Percentiles rank a stretch among this genome's conserved stretches.
phyloP scores from a whole-genome alignment of 2,329 filamentous ascomycete species.

The Aureobasidium sp. region DNA sequence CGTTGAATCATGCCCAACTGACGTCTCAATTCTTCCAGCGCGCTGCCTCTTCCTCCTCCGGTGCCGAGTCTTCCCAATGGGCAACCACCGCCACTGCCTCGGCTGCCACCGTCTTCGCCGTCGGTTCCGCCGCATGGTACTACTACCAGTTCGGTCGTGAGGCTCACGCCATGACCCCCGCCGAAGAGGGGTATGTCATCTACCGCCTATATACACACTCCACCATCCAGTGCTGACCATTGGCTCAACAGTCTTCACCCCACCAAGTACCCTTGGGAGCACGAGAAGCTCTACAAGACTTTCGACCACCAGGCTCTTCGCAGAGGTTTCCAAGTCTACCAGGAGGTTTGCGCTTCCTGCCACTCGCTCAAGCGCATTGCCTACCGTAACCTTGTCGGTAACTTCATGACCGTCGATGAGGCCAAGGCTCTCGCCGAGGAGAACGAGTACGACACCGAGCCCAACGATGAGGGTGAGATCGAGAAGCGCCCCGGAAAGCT shows the following conservation, averaged over 20 bases:
- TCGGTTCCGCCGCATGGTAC: conserved; percentile 93
- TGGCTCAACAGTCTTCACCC: conserved; percentile 69
- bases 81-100: conserved; percentile 80
- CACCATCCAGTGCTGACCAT: not conserved
- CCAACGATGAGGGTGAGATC: conserved; percentile 95
- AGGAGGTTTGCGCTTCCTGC: conserved; percentile 95
- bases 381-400: conserved; percentile 86
- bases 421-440: conserved; percentile 96
- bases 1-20: not conserved
- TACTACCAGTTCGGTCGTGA: conserved; percentile 90
- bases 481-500: conserved; percentile 98
- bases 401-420: conserved; percentile 91
- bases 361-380: conserved; percentile 93
- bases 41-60: conserved; percentile 64
- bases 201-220: not conserved
- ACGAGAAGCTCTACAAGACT: conserved; percentile 85
- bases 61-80: conserved; percentile 63
- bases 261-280: conserved; percentile 91
- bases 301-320: conserved; percentile 97
- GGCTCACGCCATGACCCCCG: conserved; percentile 81
- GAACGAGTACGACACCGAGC: conserved; percentile 97
- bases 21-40: conserved; percentile 34
- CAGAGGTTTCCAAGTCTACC: conserved; percentile 99
- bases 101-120: conserved; percentile 77
- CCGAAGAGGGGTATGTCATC: conserved; percentile 89